Percentiles rank a stretch among this genome's conserved stretches.
Conservation (phyloP, 257 asterid genomes). For the Nicotiana tomentosiformis region DNA sequence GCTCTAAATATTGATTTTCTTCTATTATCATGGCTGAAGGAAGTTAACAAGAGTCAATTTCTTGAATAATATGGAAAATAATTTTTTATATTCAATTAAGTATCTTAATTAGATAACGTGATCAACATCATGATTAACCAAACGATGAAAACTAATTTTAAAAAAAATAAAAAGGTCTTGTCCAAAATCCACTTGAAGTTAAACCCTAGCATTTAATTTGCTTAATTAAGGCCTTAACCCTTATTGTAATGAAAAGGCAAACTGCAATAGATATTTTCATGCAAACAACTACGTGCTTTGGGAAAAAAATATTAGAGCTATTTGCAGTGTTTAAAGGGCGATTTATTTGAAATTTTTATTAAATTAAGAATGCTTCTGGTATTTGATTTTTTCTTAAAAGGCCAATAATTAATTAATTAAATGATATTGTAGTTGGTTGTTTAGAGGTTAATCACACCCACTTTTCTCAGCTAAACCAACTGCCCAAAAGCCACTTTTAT, state of each 20-base stretch:
- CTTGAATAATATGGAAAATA: not conserved
- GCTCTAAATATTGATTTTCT: not conserved
- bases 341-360: not conserved
- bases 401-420: not conserved
- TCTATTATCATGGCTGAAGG: not conserved
- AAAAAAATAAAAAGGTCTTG: not conserved
- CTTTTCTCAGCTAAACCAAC: not conserved
- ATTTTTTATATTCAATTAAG: not conserved
- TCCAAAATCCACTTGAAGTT: not conserved
- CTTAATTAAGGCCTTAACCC: not conserved
- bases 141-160: not conserved
- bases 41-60: constrained; percentile 1
- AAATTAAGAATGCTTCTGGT: not conserved
- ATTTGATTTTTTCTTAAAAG: not conserved
- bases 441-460: not conserved
- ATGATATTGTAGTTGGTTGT: not conserved
- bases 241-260: not conserved
- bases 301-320: not conserved
- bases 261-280: not conserved
- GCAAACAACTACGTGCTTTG: not conserved
- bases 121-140: not conserved
- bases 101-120: not conserved
- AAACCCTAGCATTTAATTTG: not conserved
- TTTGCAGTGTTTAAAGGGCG: not conserved
- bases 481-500: constrained; percentile 1